These are phyloP conservation scores for Geranomyces variabilis DNA, from an alignment of 192 early-diverging fungal genomes.

Conservation along the genomic window DNA sequence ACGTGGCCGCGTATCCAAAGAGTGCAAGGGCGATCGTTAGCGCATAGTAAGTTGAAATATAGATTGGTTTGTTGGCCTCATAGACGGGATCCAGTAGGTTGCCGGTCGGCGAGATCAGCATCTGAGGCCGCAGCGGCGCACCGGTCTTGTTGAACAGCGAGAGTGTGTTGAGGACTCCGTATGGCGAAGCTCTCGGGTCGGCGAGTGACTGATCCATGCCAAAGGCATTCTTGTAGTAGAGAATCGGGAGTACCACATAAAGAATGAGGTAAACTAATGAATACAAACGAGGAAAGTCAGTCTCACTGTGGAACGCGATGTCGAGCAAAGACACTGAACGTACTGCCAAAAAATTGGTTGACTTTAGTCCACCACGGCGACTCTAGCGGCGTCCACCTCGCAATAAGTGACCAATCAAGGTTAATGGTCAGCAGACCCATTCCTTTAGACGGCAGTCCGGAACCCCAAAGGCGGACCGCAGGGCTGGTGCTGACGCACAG, in stretches of 20 bases:
- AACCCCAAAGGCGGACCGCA: background rate
- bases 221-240: conserved; percentile 43
- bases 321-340: conserved; percentile 29
- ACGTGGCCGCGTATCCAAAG: conserved; percentile 8
- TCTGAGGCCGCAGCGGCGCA: background rate
- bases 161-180: conserved; percentile 25
- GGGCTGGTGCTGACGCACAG: conserved; percentile 13
- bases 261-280: conserved; percentile 17
- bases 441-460: background rate
- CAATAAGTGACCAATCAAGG: conserved; percentile 61
- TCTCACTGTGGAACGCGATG: background rate
- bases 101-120: conserved; percentile 1
- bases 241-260: conserved; percentile 39
- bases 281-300: conserved; percentile 16
- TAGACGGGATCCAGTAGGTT: conserved; percentile 10
- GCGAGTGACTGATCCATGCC: conserved; percentile 37
- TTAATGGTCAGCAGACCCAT: conserved; percentile 42
- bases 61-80: conserved; percentile 30
- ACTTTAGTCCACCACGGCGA: conserved; percentile 74
- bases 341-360: conserved; percentile 54
- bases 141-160: conserved; percentile 34
- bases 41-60: conserved; percentile 23
- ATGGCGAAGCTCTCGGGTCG: background rate
- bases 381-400: conserved; percentile 43
- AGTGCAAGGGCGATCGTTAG: conserved; percentile 3